Evolutionary conservation across 192 early-diverging fungal genomes (phyloP).

Genomic region (Entomortierella chlamydospora): DNA sequence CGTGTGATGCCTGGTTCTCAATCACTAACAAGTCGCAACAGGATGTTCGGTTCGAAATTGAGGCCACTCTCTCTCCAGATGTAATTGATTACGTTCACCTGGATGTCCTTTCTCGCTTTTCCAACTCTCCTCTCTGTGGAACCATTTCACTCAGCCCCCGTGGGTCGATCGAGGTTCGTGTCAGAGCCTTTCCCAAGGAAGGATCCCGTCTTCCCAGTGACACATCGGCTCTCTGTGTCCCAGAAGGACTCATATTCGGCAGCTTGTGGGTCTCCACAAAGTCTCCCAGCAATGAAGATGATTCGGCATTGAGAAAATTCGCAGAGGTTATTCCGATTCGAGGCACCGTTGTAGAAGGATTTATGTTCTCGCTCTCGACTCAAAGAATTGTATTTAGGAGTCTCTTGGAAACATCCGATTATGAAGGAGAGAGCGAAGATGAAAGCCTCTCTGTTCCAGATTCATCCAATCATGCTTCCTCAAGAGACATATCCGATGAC

Average conservation of each 20-base stretch:
- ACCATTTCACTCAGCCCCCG: slow-evolving; percentile 72
- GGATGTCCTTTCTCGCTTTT: slow-evolving; percentile 82
- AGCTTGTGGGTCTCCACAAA: slow-evolving; percentile 75
- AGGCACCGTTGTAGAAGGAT: slow-evolving; percentile 72
- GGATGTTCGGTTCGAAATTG: slow-evolving; percentile 86
- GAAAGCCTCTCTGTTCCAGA: slow-evolving; percentile 31
- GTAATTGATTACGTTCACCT: slow-evolving; percentile 70
- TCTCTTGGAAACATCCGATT: slow-evolving; percentile 65
- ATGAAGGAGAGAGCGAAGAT: slow-evolving; percentile 61
- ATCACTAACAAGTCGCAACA: slow-evolving; percentile 79
- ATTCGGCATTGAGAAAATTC: slow-evolving; percentile 51
- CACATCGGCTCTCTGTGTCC: slow-evolving; percentile 66
- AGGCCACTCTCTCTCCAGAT: slow-evolving; percentile 69
- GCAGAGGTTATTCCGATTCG: slow-evolving; percentile 75
- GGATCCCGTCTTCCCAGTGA: slow-evolving; percentile 65
- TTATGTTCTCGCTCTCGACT: slow-evolving; percentile 76
- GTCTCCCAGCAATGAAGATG: slow-evolving; percentile 50
- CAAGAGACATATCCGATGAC: slow-evolving; percentile 18
- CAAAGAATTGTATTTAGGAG: slow-evolving; percentile 77
- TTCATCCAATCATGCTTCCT: slow-evolving; percentile 3
- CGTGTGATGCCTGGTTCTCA: slow-evolving; percentile 87
- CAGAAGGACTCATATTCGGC: slow-evolving; percentile 75
- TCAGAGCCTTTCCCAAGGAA: slow-evolving; percentile 75
- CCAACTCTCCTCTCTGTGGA: slow-evolving; percentile 82
- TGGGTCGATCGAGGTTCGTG: slow-evolving; percentile 76